Percentiles rank a stretch among this genome's conserved stretches.
Conservation (phyloP, 2,329 filamentous ascomycete genomes). For the Alternaria sp. region DNA sequence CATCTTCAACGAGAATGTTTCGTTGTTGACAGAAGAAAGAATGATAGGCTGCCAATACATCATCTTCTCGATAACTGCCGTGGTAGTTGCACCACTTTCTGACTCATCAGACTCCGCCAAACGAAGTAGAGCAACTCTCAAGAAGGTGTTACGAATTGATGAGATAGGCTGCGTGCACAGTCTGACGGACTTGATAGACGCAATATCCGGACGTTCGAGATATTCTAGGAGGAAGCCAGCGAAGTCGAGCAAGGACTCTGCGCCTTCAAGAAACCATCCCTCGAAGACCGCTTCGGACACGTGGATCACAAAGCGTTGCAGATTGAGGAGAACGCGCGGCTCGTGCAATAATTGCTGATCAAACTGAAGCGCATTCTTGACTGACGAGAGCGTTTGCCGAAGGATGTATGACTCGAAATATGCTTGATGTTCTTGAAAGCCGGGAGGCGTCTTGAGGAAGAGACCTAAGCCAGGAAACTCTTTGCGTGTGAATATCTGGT, state of each 20-base stretch:
- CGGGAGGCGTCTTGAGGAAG: conserved; percentile 86
- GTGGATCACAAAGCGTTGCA: conserved; percentile 80
- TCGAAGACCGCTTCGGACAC: conserved; percentile 91
- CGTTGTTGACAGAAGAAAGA: conserved; percentile 75
- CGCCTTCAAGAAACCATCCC: conserved; percentile 93
- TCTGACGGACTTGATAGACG: conserved; percentile 83
- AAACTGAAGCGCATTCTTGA: conserved; percentile 72
- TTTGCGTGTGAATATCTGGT: conserved; percentile 84
- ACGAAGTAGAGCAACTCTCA: conserved; percentile 78
- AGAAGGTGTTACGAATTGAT: conserved; percentile 76
- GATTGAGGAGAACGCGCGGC: conserved; percentile 82
- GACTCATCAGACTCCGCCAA: conserved; percentile 82
- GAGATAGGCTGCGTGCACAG: conserved; percentile 84
- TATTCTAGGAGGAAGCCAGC: conserved; percentile 85
- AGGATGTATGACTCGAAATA: conserved; percentile 94
- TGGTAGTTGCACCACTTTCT: conserved; percentile 66
- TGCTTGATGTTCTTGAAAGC: conserved; percentile 91
- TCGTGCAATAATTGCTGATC: conserved; percentile 78
- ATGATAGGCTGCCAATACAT: conserved; percentile 96
- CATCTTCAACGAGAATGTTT: conserved; percentile 82
- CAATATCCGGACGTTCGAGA: conserved; percentile 82
- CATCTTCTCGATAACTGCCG: conserved; percentile 80
- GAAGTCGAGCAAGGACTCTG: conserved; percentile 83
- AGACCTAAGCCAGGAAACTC: conserved; percentile 89
- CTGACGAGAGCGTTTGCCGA: conserved; percentile 72